Evolutionary conservation across 306 rosid genomes (phyloP).

Genomic region (Clitoria ternatea): DNA sequence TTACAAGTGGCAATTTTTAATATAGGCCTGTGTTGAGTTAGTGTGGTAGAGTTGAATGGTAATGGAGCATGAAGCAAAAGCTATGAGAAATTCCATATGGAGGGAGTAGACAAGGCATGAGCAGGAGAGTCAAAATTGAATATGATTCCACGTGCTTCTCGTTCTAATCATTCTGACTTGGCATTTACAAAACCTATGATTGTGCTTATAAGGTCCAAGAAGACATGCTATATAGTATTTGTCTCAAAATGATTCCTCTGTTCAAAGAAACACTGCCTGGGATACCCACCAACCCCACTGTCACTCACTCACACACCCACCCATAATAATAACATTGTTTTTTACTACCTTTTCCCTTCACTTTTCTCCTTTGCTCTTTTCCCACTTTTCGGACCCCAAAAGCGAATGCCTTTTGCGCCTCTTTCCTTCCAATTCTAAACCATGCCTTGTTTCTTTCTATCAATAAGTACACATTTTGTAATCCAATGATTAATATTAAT

Average conservation of each 20-base stretch:
- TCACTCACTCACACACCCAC: constrained; percentile 22
- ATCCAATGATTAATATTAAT: too few species aligned
- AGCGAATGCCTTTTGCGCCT: background rate
- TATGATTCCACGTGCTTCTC: constrained; percentile 42
- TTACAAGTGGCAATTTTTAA: background rate
- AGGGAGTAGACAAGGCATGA: constrained; percentile 19
- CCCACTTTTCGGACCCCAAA: constrained; percentile 33
- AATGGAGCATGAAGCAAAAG: background rate
- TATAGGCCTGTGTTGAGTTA: background rate
- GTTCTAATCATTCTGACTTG: constrained; percentile 31
- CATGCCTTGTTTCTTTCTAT: too few species aligned
- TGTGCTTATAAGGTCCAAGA: constrained; percentile 19
- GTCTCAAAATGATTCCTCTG: constrained; percentile 18
- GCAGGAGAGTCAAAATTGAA: constrained; percentile 23
- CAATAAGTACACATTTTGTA: too few species aligned
- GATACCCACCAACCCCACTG: constrained; percentile 31
- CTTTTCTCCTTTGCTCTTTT: constrained; percentile 15
- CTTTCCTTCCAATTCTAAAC: constrained; percentile 11
- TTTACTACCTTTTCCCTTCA: constrained; percentile 17
- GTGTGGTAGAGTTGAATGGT: background rate
- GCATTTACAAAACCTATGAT: constrained; percentile 8
- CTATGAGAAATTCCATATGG: background rate
- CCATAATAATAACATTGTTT: background rate
- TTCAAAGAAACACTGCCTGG: constrained; percentile 1
- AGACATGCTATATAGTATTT: constrained; percentile 7